Conservation (phyloP, 1,284 basidiomycete genomes). For the Fistulina hepatica region DNA sequence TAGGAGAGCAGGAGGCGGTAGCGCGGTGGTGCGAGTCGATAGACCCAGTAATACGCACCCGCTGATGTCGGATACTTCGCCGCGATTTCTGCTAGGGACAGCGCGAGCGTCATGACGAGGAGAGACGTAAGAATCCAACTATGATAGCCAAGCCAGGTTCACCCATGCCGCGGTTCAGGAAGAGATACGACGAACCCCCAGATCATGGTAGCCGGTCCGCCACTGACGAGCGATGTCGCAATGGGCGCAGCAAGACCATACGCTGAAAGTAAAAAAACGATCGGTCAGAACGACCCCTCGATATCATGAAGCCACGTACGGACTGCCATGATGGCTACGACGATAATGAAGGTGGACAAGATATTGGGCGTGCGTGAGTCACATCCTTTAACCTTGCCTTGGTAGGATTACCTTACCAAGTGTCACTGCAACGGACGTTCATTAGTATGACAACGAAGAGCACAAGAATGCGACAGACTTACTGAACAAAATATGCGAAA, state of each 20-base stretch:
- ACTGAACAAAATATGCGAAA: slow-evolving; percentile 40
- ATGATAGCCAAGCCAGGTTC: background rate
- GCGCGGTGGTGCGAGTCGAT: slow-evolving; percentile 33
- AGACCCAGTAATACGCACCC: slow-evolving; percentile 50
- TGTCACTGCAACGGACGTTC: slow-evolving; percentile 27
- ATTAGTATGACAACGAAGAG: background rate
- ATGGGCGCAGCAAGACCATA: slow-evolving; percentile 42
- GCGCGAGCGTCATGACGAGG: slow-evolving; percentile 34
- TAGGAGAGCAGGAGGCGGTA: slow-evolving; percentile 36
- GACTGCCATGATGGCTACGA: slow-evolving; percentile 47
- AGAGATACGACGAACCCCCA: slow-evolving; percentile 32
- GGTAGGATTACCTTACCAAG: slow-evolving; percentile 25
- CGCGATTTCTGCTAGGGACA: slow-evolving; percentile 44
- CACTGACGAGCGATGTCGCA: slow-evolving; percentile 39
- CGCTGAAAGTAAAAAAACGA: slow-evolving; percentile 22
- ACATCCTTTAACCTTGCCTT: background rate
- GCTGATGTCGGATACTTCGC: slow-evolving; percentile 48
- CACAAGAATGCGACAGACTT: slow-evolving; percentile 15
- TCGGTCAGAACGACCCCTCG: background rate
- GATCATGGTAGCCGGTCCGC: slow-evolving; percentile 41
- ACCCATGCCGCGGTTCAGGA: background rate
- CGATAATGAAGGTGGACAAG: background rate
- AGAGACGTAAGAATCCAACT: slow-evolving; percentile 40
- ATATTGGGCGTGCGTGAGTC: background rate
- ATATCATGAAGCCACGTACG: slow-evolving; percentile 25